Percentiles rank a stretch among this genome's conserved stretches.
Evolutionary conservation across 2,329 filamentous ascomycete genomes (phyloP).

Genomic region (Chrysoporthe austroafricana): DNA sequence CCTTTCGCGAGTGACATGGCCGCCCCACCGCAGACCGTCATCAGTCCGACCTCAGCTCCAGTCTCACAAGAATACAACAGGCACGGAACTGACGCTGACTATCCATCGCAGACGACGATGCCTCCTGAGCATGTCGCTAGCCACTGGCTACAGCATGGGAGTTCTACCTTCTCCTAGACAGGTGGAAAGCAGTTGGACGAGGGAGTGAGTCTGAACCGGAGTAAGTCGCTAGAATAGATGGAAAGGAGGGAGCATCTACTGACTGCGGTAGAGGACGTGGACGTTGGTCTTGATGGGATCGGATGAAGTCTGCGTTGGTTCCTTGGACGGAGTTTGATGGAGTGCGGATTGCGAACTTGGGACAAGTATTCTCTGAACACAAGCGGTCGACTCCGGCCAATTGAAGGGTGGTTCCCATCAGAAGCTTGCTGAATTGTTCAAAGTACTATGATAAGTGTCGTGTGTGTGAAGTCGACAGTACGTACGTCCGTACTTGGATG

Average conservation of each 20-base stretch:
- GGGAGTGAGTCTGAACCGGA: neutral
- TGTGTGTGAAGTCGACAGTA: conserved; percentile 10
- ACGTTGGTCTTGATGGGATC: neutral
- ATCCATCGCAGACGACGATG: conserved; percentile 19
- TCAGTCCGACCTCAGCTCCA: neutral
- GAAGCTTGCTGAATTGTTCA: neutral
- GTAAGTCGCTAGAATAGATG: neutral
- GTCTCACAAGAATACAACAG: neutral
- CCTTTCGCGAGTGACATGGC: conserved; percentile 9
- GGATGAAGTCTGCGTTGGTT: too few species aligned
- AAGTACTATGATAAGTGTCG: neutral
- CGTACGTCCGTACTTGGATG: neutral
- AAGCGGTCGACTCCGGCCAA: neutral
- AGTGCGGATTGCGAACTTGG: too few species aligned
- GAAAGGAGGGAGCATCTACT: neutral
- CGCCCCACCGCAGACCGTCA: conserved; percentile 13
- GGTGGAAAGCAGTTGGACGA: conserved; percentile 6
- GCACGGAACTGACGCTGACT: conserved; percentile 26
- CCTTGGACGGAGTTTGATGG: too few species aligned
- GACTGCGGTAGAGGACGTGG: neutral
- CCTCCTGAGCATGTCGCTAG: conserved; percentile 12
- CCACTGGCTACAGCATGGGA: conserved; percentile 25
- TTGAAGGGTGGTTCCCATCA: neutral
- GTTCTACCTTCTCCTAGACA: conserved; percentile 21
- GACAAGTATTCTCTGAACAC: neutral